A percentile compares a stretch with the other conserved stretches of the same genome.
Evolutionary conservation across 2,329 filamentous ascomycete species (phyloP).

Genomic region (Rutstroemia sydowiana): DNA sequence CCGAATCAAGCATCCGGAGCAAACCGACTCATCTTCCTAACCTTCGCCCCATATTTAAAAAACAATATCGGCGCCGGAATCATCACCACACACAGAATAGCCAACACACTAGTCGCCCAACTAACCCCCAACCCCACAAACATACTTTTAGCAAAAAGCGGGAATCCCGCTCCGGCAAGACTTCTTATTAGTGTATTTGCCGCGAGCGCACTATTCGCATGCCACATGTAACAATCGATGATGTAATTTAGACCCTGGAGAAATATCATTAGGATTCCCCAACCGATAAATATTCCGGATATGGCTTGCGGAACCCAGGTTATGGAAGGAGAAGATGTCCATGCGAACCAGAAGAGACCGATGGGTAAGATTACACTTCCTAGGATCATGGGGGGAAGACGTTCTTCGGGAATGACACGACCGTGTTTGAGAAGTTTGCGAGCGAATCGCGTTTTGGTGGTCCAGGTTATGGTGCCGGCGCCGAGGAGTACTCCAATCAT

Average conservation of each 20-base stretch:
- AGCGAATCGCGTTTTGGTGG: constrained; percentile 59
- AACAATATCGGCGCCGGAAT: constrained; percentile 3
- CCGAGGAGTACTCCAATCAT: constrained; percentile 63
- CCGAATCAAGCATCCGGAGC: not conserved
- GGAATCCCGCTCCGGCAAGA: constrained; percentile 48
- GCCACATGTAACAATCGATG: constrained; percentile 47
- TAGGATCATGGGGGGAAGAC: constrained; percentile 53
- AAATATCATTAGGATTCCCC: constrained; percentile 47
- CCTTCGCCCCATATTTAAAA: not conserved
- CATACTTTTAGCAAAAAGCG: constrained; percentile 52
- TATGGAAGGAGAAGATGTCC: constrained; percentile 46
- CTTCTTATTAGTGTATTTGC: constrained; percentile 55
- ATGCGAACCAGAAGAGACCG: constrained; percentile 75
- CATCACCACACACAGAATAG: constrained; percentile 1
- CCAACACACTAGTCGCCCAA: constrained; percentile 33
- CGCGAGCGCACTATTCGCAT: constrained; percentile 48
- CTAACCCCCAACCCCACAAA: constrained; percentile 32
- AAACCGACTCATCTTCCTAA: constrained; percentile 39
- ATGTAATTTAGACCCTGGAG: constrained; percentile 37
- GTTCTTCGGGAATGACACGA: constrained; percentile 58
- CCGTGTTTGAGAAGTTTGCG: constrained; percentile 61
- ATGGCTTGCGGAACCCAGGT: constrained; percentile 59
- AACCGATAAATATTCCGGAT: constrained; percentile 59
- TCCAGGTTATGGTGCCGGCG: constrained; percentile 52
- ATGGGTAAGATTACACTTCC: constrained; percentile 53